These are phyloP conservation scores for Hyaloscypha hepaticicola DNA, from an alignment of 495 filamentous ascomycete species.

Conservation along the genomic window DNA sequence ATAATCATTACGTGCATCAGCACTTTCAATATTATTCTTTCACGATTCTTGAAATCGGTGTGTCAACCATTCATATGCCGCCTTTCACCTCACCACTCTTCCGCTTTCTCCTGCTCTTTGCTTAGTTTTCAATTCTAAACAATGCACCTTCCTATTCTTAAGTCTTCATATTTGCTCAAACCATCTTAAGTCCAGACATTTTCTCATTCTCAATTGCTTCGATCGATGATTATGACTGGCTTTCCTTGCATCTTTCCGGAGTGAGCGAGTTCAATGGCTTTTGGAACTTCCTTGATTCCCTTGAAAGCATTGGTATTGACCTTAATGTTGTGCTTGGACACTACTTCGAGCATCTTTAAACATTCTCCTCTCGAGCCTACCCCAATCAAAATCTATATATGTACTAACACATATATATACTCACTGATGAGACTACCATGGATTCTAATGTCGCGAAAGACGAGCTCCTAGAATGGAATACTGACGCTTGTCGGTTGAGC, in stretches of 20 bases:
- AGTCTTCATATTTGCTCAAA: not conserved
- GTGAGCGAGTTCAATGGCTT: conserved; percentile 47
- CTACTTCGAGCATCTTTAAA: conserved; percentile 47
- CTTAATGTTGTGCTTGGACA: conserved; percentile 50
- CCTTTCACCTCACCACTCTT: no score
- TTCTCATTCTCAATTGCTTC: conserved; percentile 25
- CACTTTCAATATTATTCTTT: no score
- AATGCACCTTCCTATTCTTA: no score
- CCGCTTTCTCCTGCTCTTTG: no score
- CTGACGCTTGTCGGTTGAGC: conserved; percentile 48
- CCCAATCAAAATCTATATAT: not conserved
- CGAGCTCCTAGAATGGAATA: conserved; percentile 52
- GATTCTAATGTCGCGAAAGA: conserved; percentile 55
- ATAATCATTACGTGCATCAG: no score
- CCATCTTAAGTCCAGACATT: conserved; percentile 19
- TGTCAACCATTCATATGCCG: no score
- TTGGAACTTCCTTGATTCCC: conserved; percentile 50
- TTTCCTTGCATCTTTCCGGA: conserved; percentile 55
- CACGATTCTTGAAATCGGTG: no score
- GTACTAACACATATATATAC: not conserved
- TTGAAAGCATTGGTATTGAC: conserved; percentile 52
- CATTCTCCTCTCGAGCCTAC: conserved; percentile 48
- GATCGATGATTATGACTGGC: conserved; percentile 51
- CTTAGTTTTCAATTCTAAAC: no score
- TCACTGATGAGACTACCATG: conserved; percentile 41